Conservation (phyloP, 2,329 filamentous ascomycete species). For the Chrysosporium keratinophilum region DNA sequence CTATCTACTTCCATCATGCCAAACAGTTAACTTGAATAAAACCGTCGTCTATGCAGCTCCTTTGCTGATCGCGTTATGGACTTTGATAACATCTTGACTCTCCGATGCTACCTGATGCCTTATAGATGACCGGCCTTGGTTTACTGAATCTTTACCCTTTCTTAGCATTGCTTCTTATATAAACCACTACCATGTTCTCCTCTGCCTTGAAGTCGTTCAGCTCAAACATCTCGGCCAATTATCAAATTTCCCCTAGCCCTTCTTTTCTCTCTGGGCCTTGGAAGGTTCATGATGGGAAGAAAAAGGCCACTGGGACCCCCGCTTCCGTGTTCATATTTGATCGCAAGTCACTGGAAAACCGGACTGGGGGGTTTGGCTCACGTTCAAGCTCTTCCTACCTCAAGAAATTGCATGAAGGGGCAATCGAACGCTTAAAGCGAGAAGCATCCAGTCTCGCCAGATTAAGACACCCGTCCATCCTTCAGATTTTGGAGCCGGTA, state of each 20-base stretch:
- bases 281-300: constrained; percentile 97
- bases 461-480: constrained; percentile 77
- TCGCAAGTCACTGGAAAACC: constrained; percentile 67
- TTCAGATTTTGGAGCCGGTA: constrained; percentile 88
- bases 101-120: background rate
- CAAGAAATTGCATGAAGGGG: constrained; percentile 77
- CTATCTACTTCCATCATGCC: too few relatives aligned
- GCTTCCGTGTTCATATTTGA: constrained; percentile 95
- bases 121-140: background rate
- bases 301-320: constrained; percentile 81
- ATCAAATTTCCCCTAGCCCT: constrained; percentile 64
- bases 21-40: too few relatives aligned
- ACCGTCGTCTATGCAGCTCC: too few relatives aligned
- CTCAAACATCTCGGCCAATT: constrained; percentile 87
- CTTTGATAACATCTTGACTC: background rate
- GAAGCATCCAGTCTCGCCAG: constrained; percentile 83
- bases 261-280: constrained; percentile 81
- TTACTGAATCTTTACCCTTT: background rate
- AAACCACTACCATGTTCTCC: constrained; percentile 65
- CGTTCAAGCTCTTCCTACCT: constrained; percentile 56
- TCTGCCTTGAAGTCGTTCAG: constrained; percentile 88
- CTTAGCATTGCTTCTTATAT: background rate
- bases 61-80: too few relatives aligned
- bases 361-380: constrained; percentile 50
- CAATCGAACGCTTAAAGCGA: constrained; percentile 79